phyloP scores from a whole-genome alignment of 2,329 filamentous ascomycete genomes.

The Rhytidhysteron rufulum region DNA sequence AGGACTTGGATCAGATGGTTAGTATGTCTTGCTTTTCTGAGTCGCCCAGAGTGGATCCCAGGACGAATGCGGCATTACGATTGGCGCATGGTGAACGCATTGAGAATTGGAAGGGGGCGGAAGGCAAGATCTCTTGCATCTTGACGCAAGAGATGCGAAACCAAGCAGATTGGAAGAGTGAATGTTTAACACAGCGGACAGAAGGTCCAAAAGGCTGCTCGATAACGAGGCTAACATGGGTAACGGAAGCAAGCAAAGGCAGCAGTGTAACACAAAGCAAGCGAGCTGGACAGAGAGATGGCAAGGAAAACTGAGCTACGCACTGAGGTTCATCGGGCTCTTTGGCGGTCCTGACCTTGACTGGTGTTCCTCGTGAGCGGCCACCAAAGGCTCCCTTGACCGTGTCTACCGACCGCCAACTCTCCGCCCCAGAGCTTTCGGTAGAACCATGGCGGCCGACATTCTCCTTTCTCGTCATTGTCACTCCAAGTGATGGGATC shows the following conservation, averaged over 20 bases:
- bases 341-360: slow-evolving; percentile 56
- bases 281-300: not conserved
- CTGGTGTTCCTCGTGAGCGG: slow-evolving; percentile 33
- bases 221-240: slow-evolving; percentile 1
- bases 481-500: slow-evolving; percentile 13
- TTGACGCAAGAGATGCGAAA: not conserved
- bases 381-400: slow-evolving; percentile 50
- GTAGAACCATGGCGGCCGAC: slow-evolving; percentile 62
- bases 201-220: not conserved
- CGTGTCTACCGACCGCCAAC: slow-evolving; percentile 64
- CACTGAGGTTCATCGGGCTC: slow-evolving; percentile 42
- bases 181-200: not conserved
- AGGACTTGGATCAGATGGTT: too few relatives aligned
- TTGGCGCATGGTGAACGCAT: slow-evolving; percentile 11
- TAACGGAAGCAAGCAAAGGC: too few relatives aligned
- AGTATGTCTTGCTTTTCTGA: too few relatives aligned
- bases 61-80: slow-evolving; percentile 20
- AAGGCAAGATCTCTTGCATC: not conserved
- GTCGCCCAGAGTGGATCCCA: slow-evolving; percentile 13
- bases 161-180: not conserved
- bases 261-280: too few relatives aligned
- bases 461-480: slow-evolving; percentile 65
- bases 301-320: slow-evolving; percentile 21
- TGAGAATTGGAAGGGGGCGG: too few relatives aligned
- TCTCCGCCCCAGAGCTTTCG: slow-evolving; percentile 63